Base-by-base conservation (phyloP, 2,329 filamentous ascomycete species). In the Sarocladium strictum region DNA sequence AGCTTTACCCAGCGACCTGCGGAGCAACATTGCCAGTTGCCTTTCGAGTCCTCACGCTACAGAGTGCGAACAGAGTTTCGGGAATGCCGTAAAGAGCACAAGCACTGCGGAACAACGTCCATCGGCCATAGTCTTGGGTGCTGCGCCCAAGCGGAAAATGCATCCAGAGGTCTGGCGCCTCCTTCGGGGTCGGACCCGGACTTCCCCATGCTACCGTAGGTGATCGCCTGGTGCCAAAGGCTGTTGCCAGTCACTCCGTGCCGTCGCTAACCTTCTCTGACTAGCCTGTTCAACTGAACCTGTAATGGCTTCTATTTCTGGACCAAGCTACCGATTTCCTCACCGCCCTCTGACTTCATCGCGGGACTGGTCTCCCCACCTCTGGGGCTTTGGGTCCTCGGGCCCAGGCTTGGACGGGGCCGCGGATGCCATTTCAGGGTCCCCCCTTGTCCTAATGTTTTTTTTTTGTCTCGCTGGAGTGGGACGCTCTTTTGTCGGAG, bases 301-400 rank as follows among this genome's bases (percentile, higher is more conserved):
- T 47, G 43, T 47, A 23, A 47, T 21, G 43, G 12, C n/a, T 47
- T 26, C 43, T 47, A 47, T 47, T 47, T 47, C 43, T 26, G 43
- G 43, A 47, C 19, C 9, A 29, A 29, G 43, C 43, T 47, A 47
- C 43, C 35, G 35, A 10, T 38, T 38, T 47, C 15, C 24, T 47
- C 43, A 47, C 43, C 43, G 43, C 43, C 38, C 43, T 27, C 23
- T 47, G 43, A 47, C 43, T 47, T 47, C 43, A 47, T 47, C 43
- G 43, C 19, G 43, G 43, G 24, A 27, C 43, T 47, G 21, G 17
- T 47, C 43, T 47, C 43, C 29, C 43, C 43, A 47, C 43, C n/a
- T 27, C 17, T 24, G 27, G 4, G 12, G 43, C 6, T 29, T 24
- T 47, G 4, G 12, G 43, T 21, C 23, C 43, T 3, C 14, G 40